phyloP scores from a whole-genome alignment of 2,329 filamentous ascomycete species.

The Xylariaceae sp. region DNA sequence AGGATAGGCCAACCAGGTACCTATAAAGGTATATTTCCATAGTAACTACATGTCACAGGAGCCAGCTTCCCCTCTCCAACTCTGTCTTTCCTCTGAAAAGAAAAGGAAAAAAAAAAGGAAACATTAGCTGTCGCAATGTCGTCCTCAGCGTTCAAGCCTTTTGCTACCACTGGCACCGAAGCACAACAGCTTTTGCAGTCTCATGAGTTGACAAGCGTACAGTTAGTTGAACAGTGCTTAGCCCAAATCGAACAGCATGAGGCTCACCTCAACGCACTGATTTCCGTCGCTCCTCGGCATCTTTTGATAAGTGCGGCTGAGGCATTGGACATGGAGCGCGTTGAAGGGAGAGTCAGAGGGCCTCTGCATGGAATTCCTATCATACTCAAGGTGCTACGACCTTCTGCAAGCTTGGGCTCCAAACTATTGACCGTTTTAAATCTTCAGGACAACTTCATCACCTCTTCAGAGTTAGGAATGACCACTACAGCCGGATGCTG shows the following conservation, averaged over 20 bases:
- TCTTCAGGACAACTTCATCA: conserved; percentile 19
- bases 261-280: not conserved
- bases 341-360: conserved; percentile 1
- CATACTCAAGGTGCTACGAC: conserved; percentile 7
- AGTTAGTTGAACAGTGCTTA: not conserved
- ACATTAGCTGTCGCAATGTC: not conserved
- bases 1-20: too few species aligned
- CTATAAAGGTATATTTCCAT: not conserved
- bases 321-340: not conserved
- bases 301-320: not conserved
- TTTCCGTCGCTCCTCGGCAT: not conserved
- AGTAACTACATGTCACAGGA: not conserved
- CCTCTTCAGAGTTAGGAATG: conserved; percentile 17
- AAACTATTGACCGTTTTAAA: not conserved
- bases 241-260: not conserved
- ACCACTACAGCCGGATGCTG: conserved; percentile 16
- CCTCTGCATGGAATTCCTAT: conserved; percentile 14
- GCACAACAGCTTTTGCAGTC: not conserved
- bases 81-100: not conserved
- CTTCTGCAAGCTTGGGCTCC: not conserved
- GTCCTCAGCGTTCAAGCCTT: not conserved
- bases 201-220: not conserved
- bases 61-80: not conserved
- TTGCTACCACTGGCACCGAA: not conserved
- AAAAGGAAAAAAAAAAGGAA: not conserved